Evolutionary conservation across 495 filamentous ascomycete species (phyloP).

Genomic region (Trichocladium antarcticum): DNA sequence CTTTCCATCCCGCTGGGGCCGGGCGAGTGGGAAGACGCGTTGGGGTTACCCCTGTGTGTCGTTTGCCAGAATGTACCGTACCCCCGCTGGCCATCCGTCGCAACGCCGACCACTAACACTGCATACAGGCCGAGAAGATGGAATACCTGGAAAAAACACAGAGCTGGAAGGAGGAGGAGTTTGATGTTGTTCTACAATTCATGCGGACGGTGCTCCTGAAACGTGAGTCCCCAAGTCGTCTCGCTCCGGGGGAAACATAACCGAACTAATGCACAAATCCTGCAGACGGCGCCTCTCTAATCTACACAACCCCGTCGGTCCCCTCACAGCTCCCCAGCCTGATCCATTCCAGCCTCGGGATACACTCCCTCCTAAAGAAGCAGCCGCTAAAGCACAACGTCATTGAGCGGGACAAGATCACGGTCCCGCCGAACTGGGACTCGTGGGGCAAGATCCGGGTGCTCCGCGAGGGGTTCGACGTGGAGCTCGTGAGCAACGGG

Average conservation of each 20-base stretch:
- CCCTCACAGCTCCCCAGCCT: constrained; percentile 69
- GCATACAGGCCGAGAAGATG: constrained; percentile 71
- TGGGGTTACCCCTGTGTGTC: constrained; percentile 82
- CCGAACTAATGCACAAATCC: constrained; percentile 10
- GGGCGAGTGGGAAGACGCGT: constrained; percentile 87
- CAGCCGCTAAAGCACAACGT: constrained; percentile 85
- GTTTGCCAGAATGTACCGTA: constrained; percentile 79
- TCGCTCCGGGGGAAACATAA: background rate
- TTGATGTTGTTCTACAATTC: constrained; percentile 84
- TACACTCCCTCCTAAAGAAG: constrained; percentile 76
- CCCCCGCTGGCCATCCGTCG: background rate
- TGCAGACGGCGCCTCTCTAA: constrained; percentile 76
- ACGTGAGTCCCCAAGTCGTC: constrained; percentile 45
- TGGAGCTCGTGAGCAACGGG: constrained; percentile 70
- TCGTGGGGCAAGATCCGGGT: constrained; percentile 97
- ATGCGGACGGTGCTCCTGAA: constrained; percentile 75
- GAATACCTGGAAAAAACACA: constrained; percentile 76
- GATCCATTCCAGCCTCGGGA: constrained; percentile 77
- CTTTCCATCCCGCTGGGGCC: constrained; percentile 71
- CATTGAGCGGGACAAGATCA: constrained; percentile 88
- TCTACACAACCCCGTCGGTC: constrained; percentile 77
- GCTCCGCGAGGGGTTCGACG: constrained; percentile 85
- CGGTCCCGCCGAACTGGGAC: constrained; percentile 95
- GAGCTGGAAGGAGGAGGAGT: constrained; percentile 86
- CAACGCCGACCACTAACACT: constrained; percentile 17